A percentile compares a stretch with the other conserved stretches of the same genome.
phyloP scores from a whole-genome alignment of 2,329 filamentous ascomycete genomes.

The Bisporella sp. region DNA sequence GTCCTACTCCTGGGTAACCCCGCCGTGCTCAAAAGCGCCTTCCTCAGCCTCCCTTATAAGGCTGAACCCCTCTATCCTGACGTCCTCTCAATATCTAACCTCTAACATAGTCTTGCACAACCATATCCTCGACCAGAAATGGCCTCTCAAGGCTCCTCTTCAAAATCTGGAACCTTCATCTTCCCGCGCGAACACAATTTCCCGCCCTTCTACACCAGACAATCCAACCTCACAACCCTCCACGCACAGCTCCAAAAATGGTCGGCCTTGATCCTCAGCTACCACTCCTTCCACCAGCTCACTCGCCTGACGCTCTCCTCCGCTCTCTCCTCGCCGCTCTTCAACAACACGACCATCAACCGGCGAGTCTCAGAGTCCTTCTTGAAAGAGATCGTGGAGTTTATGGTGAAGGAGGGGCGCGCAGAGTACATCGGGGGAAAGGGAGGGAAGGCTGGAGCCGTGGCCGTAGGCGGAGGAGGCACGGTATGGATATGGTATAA shows the following conservation, averaged over 20 bases:
- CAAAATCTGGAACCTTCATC: conserved; percentile 30
- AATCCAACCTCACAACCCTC: conserved; percentile 66
- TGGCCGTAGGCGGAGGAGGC: too few relatives aligned
- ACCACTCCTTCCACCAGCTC: conserved; percentile 71
- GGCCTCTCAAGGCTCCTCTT: background rate
- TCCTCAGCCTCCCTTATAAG: too few relatives aligned
- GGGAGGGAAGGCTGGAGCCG: conserved; percentile 42
- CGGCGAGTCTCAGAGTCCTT: conserved; percentile 44
- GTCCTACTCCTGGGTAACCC: too few relatives aligned
- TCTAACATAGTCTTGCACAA: too few relatives aligned
- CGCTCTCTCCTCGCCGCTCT: conserved; percentile 49
- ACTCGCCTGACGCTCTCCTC: conserved; percentile 67
- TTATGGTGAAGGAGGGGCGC: conserved; percentile 50
- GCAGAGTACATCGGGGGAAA: conserved; percentile 56
- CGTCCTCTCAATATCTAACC: too few relatives aligned
- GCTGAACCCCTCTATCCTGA: too few relatives aligned
- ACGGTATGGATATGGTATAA: conserved; percentile 70
- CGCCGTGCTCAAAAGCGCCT: too few relatives aligned
- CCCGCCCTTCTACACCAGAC: conserved; percentile 79
- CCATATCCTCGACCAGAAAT: too few relatives aligned
- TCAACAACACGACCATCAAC: conserved; percentile 48
- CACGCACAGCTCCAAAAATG: conserved; percentile 77
- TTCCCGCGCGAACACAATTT: conserved; percentile 66
- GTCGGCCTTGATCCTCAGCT: conserved; percentile 76
- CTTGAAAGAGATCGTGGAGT: conserved; percentile 50